Base-by-base conservation (phyloP, 257 asterid species). In the Knoxia roxburghii region DNA sequence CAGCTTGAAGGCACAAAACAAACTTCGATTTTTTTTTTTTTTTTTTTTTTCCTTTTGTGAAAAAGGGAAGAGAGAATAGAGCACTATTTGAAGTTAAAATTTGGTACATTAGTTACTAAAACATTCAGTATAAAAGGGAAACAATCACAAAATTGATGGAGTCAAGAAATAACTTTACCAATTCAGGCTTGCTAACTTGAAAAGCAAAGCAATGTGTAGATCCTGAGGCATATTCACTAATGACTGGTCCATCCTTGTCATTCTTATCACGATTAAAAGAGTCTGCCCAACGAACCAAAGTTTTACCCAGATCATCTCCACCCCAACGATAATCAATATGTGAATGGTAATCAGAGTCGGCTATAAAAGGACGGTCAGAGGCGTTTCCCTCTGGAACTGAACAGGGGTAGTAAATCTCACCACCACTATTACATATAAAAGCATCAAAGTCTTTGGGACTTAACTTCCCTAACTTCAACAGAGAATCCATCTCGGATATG, bases 321-420 rank as follows among this genome's bases (percentile, higher is more conserved):
- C 95, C 95, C 96, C 96, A 89, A 15, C 85, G 91, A 65, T 89
- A 86, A 26, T 89, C 95, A 1, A 81, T 81, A 73, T 89, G 95
- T 51, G 86, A 61, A 29, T 79, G 82, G 70, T 89, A 89, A 73
- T 86, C 95, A 14, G 80, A 75, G 27, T 89, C 96, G 13, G 78
- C 75, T 78, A 84, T 67, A 77, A 76, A 87, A 27, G 81, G 84
- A 39, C 80, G 78, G 66, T 77, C 87, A 24, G 81, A 64, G 55
- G 81, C 58, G 46, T 57, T 69, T 24, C 67, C 80, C 45, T 80
- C 88, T 15, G 76, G 66, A 75, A 43, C 53, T 12, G 84, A 70
- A 50, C 79, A 72, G 7, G 95, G 89, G 64, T 84, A 86, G 78
- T 84, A 86, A 40, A 89, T 74, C 66, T 89, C 96, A 60, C 89